Percentiles rank a stretch among this genome's conserved stretches.
Conservation (phyloP, 2,329 filamentous ascomycete species). For the Conoideocrella luteorostrata region DNA sequence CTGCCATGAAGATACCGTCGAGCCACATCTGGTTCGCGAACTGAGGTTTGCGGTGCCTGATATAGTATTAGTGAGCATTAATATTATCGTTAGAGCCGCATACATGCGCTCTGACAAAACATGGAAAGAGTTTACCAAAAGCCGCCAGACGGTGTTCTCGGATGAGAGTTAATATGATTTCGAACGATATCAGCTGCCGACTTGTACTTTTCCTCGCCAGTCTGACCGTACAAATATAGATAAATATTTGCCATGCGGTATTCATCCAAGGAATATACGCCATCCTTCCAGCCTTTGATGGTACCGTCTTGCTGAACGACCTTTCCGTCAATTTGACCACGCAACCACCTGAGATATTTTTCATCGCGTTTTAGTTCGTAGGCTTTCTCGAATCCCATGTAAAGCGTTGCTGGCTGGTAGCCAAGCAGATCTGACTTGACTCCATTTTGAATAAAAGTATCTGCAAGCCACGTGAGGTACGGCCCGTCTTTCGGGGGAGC, state of each 20-base stretch:
- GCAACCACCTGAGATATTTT: conserved; percentile 37
- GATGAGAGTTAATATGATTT: conserved; percentile 39
- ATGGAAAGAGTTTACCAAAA: conserved; percentile 34
- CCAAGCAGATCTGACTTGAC: conserved; percentile 28
- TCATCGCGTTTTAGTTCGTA: conserved; percentile 36
- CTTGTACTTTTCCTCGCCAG: conserved; percentile 41
- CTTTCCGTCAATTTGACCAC: conserved; percentile 36
- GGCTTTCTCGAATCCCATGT: conserved; percentile 40
- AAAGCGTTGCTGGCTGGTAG: conserved; percentile 40
- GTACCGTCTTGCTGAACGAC: conserved; percentile 38
- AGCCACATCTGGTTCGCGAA: conserved; percentile 53
- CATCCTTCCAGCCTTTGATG: conserved; percentile 37
- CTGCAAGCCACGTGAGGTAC: conserved; percentile 34
- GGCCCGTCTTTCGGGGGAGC: neutral
- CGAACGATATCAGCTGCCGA: conserved; percentile 39
- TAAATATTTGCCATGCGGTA: conserved; percentile 47
- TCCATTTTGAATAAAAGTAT: conserved; percentile 38
- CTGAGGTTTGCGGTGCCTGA: conserved; percentile 32
- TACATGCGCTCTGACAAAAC: neutral
- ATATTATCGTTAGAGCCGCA: neutral
- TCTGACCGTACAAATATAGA: conserved; percentile 41
- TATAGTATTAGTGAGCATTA: neutral
- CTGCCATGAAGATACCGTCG: conserved; percentile 47
- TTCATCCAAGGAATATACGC: conserved; percentile 44
- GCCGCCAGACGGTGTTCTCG: conserved; percentile 42